Conservation (phyloP, 805 yeast genomes). For the Nakazawaea peltata region DNA sequence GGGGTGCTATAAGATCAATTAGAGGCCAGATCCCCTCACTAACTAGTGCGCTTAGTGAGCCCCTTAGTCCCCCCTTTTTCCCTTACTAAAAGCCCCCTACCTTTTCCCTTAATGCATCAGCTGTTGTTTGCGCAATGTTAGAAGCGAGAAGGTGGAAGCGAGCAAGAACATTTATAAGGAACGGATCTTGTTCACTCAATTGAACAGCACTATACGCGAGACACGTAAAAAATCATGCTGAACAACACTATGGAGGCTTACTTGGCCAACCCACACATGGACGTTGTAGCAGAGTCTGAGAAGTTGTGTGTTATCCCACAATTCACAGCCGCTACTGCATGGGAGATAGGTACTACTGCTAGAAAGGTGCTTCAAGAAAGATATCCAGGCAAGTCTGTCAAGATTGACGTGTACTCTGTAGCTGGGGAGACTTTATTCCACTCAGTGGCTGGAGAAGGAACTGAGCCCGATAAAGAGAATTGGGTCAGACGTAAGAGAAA, state of each 20-base stretch:
- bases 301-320: neutral
- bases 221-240: no score
- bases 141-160: no score
- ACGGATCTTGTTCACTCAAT: no score
- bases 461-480: slow-evolving; percentile 40
- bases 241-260: no score
- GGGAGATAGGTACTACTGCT: slow-evolving; percentile 36
- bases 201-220: no score
- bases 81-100: no score
- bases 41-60: no score
- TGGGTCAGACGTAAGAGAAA: slow-evolving; percentile 46
- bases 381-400: slow-evolving; percentile 24
- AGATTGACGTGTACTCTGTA: slow-evolving; percentile 38
- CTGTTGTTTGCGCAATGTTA: neutral
- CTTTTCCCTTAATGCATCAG: neutral
- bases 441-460: slow-evolving; percentile 23
- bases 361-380: slow-evolving; percentile 23
- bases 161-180: no score
- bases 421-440: slow-evolving; percentile 42
- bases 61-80: no score
- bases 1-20: no score
- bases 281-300: no score
- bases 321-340: slow-evolving; percentile 30
- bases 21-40: no score
- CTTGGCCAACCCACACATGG: neutral